phyloP scores from a whole-genome alignment of 495 filamentous ascomycete species.

The Gamarada debralockiae region DNA sequence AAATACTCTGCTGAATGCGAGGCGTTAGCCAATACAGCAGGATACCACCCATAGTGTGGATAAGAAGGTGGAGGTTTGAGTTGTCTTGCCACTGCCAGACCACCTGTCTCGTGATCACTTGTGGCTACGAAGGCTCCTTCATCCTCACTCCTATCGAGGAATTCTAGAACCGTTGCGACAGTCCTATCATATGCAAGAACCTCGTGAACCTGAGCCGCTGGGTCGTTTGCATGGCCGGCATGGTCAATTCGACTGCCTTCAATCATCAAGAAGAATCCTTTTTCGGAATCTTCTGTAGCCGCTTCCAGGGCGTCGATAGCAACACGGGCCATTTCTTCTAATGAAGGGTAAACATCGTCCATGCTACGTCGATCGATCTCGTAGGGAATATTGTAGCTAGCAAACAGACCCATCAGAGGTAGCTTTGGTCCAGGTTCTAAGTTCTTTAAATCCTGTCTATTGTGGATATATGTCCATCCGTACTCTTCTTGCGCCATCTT shows the following conservation, averaged over 20 bases:
- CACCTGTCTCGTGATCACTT: constrained; percentile 94
- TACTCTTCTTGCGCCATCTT: constrained; percentile 44
- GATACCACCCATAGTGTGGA: constrained; percentile 84
- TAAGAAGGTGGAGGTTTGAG: constrained; percentile 58
- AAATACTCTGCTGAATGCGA: constrained; percentile 74
- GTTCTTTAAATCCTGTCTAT: constrained; percentile 72
- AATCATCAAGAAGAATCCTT: constrained; percentile 98
- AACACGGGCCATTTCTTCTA: constrained; percentile 87
- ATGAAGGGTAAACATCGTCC: constrained; percentile 76
- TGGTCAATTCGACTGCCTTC: constrained; percentile 96
- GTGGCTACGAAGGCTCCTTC: constrained; percentile 82
- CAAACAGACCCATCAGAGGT: constrained; percentile 85
- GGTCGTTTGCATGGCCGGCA: constrained; percentile 92
- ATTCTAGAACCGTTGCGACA: constrained; percentile 78
- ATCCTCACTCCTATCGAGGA: constrained; percentile 67
- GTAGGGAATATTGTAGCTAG: constrained; percentile 77
- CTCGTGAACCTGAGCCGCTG: constrained; percentile 91
- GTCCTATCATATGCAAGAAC: constrained; percentile 89
- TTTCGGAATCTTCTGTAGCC: constrained; percentile 80
- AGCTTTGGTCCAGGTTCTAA: constrained; percentile 70
- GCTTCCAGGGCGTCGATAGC: constrained; percentile 73
- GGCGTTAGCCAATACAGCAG: constrained; percentile 73
- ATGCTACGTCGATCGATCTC: constrained; percentile 83
- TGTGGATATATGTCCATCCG: constrained; percentile 74
- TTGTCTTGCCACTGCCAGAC: constrained; percentile 72